These are phyloP conservation scores for Striga hermonthica DNA, from an alignment of 305 asterid species.

Conservation along the genomic window DNA sequence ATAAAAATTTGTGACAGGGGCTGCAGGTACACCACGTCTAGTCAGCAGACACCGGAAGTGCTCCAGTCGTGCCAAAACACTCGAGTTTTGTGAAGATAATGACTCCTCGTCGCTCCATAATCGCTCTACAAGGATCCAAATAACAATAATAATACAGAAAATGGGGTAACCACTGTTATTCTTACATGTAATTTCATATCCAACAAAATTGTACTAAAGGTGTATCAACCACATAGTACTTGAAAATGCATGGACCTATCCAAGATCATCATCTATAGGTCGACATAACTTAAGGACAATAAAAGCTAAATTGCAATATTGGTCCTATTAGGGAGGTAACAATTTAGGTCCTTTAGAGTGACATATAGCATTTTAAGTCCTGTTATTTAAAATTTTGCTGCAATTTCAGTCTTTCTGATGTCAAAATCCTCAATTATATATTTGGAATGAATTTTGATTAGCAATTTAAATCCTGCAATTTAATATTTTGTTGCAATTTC, in stretches of 20 bases:
- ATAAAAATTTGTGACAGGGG: slow-evolving; percentile 61
- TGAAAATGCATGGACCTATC: neutral
- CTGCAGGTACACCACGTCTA: slow-evolving; percentile 81
- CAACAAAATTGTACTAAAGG: neutral
- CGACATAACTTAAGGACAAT: neutral
- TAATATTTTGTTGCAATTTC: too few relatives aligned
- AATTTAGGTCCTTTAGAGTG: too few relatives aligned
- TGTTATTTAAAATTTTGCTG: too few relatives aligned
- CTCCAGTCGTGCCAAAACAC: slow-evolving; percentile 58
- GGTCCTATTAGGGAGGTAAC: too few relatives aligned
- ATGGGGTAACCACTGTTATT: neutral
- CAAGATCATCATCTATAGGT: neutral
- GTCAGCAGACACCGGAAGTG: slow-evolving; percentile 72
- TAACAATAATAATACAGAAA: neutral
- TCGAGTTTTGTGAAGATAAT: slow-evolving; percentile 37
- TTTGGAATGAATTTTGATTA: too few relatives aligned
- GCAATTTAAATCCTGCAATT: too few relatives aligned
- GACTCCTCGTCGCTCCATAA: slow-evolving; percentile 62
- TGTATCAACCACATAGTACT: neutral
- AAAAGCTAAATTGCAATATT: too few relatives aligned
- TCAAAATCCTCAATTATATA: too few relatives aligned
- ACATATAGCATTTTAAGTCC: too few relatives aligned
- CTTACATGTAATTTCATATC: neutral
- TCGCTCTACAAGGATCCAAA: slow-evolving; percentile 54
- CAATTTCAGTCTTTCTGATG: too few relatives aligned